Base-by-base conservation (phyloP, 2,329 filamentous ascomycete species). In the Dactylella cylindrospora region DNA sequence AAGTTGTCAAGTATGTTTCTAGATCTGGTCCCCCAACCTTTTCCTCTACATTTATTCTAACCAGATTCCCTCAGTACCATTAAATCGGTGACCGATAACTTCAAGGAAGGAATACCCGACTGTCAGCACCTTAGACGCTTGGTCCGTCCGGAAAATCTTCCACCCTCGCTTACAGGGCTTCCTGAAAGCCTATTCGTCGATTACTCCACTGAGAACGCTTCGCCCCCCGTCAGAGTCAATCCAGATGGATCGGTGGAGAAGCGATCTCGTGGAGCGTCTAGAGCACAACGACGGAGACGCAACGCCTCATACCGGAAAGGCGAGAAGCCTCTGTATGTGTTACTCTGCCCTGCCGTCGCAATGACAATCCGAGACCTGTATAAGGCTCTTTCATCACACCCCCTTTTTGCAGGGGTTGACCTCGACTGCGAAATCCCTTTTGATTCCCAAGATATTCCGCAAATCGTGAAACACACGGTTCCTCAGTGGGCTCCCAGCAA, bases 401-500 rank as follows among this genome's bases (percentile, higher is more conserved):
- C 60, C 13, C 39, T 46, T n/a, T 43, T 64, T 78, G 76, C 19
- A 72, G 80, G 67, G 76, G 78, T 19, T 44, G 44, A 52, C 19
- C 57, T 62, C 13, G 57, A 62, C 28, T 62, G 57, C 32, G 57
- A 62, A 36, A 25, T 62, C 41, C 57, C 57, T 12, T 62, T 44
- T 28, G 74, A 76, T 41, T 75, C 78, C 39, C 71, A 68, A 31
- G 57, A 62, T 10, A 54, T 74, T 81, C 38, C 81, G 81, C 68
- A 50, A 25, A 74, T 90, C 44, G 77, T 79, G 47, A 78, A 77
- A 50, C 80, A 88, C 50, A 80, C 82, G 0, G 84, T 93, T 9
- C 88, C 88, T 5, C 76, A 85, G 20, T 75, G 88, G 36, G 79
- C 87, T 19, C 88, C 88, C 1, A 89, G 84, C 3, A 90, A 86